Base-by-base conservation (phyloP, 208 protist genomes). In the Wallacemonas sp. region DNA sequence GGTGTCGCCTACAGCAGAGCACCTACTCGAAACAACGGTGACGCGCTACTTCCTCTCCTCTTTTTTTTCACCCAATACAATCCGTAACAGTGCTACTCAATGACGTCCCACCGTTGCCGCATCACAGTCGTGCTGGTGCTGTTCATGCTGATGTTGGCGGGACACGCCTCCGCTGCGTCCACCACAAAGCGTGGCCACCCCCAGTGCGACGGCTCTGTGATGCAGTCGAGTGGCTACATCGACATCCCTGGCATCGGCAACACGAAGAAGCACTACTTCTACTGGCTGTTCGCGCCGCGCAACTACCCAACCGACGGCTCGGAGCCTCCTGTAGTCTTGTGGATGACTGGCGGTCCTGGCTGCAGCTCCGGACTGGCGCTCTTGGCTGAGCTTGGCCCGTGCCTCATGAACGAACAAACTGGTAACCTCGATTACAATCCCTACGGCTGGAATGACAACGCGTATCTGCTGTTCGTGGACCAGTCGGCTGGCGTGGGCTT, bases 261-360 rank as follows among this genome's bases (percentile, higher is more conserved):
- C 33, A 68, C 65, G 17, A 54, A 68, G 52, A 85, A 90, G 66
- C 75, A 92, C 61, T 81, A 81, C 72, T 98, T 98, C 71, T 98
- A 93, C 81, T 98, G 95, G 93, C 67, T 86, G 48, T 96, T 97
- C 60, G 77, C 78, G 21, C 76, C 82, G 3, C 79, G 87, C 26
- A 30, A 72, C 49, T 60, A 44, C 33, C 78, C 87, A 1, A 55
- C 65, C 17, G 76, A 67, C 44, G 88, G 72, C 54, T 58, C 29
- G 14, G 23, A 32, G 41, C 61, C 74, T 16, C 92, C 92, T 11
- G 70, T 96, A 38, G 66, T 98, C 8, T 19, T 97, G 26, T 98
- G 92, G 90, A 76, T 97, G 67, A 93, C 83, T 21, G 96, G 96
- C 49, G 94, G 96, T 21, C 94, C 96, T 1, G 96, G 96, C 44